Evolutionary conservation across 208 protist species (phyloP).

Genomic region (Wallacemonas sp.): DNA sequence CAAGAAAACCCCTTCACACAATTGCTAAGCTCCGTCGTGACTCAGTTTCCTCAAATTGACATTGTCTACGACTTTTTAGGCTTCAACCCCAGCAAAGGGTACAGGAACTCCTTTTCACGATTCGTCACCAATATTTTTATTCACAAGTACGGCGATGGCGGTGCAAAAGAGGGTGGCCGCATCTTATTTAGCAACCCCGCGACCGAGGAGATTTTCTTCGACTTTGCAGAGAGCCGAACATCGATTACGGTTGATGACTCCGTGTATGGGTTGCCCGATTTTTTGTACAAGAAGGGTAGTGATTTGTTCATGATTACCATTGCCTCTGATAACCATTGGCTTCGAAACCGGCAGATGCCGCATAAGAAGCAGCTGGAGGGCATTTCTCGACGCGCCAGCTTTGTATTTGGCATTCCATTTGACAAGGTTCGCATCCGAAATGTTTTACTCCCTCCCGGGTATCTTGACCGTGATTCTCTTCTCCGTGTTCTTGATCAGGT

Average conservation of each 20-base stretch:
- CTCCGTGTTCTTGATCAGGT: conserved; percentile 55
- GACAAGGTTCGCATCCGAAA: conserved; percentile 70
- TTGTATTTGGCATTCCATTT: conserved; percentile 78
- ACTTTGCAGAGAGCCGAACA: conserved; percentile 65
- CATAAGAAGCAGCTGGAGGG: conserved; percentile 85
- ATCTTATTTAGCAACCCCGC: conserved; percentile 40
- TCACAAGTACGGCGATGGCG: conserved; percentile 24
- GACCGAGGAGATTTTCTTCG: conserved; percentile 66
- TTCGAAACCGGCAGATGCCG: conserved; percentile 77
- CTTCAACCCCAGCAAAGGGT: conserved; percentile 64
- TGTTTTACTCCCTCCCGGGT: conserved; percentile 72
- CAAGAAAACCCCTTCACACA: conserved; percentile 61
- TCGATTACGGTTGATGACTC: conserved; percentile 60
- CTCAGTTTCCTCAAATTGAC: conserved; percentile 65
- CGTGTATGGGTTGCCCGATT: conserved; percentile 74
- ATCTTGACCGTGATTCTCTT: conserved; percentile 73
- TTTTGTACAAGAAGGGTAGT: conserved; percentile 63
- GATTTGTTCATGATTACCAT: conserved; percentile 83
- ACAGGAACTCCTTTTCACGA: conserved; percentile 54
- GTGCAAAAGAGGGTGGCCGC: conserved; percentile 20
- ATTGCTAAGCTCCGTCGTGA: conserved; percentile 58
- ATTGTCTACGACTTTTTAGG: conserved; percentile 85
- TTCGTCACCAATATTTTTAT: conserved; percentile 47
- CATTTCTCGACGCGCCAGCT: conserved; percentile 70
- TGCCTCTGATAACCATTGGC: conserved; percentile 80